Conservation (phyloP, 257 asterid genomes). For the Craterostigma plantagineum region DNA sequence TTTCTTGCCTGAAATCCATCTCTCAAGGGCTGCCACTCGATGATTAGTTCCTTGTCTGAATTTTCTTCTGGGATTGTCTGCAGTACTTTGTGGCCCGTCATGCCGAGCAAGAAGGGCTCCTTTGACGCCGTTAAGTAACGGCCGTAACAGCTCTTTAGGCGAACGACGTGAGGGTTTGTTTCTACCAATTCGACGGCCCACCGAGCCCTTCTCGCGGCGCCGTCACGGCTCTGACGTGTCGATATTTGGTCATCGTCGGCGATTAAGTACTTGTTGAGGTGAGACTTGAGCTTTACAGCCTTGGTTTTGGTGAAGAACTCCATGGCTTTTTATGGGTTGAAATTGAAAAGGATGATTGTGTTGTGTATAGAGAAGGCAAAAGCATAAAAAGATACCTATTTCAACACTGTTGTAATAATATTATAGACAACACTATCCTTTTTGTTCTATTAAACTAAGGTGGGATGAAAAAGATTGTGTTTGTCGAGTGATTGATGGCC, state of each 20-base stretch:
- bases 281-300: slow-evolving; percentile 52
- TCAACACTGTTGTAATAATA: no score
- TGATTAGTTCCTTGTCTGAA: slow-evolving; percentile 11
- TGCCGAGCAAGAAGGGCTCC: slow-evolving; percentile 50
- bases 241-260: slow-evolving; percentile 65
- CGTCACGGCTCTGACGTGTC: slow-evolving; percentile 59
- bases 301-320: slow-evolving; percentile 47
- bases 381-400: no score
- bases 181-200: slow-evolving; percentile 78
- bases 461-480: slow-evolving; percentile 12
- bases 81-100: slow-evolving; percentile 59
- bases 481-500: slow-evolving; percentile 14
- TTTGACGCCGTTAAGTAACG: slow-evolving; percentile 53
- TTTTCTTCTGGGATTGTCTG: slow-evolving; percentile 36
- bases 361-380: no score
- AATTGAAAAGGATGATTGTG: not conserved
- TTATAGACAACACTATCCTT: no score
- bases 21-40: slow-evolving; percentile 67
- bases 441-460: not conserved
- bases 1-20: slow-evolving; percentile 77
- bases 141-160: slow-evolving; percentile 54
- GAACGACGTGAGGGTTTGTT: slow-evolving; percentile 23
- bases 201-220: slow-evolving; percentile 37
- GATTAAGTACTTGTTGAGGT: slow-evolving; percentile 52
- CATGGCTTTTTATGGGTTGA: slow-evolving; percentile 20